Percentiles rank a stretch among this genome's conserved stretches.
Evolutionary conservation across 2,329 filamentous ascomycete species (phyloP).

Genomic region (Fusarium nelsonii): DNA sequence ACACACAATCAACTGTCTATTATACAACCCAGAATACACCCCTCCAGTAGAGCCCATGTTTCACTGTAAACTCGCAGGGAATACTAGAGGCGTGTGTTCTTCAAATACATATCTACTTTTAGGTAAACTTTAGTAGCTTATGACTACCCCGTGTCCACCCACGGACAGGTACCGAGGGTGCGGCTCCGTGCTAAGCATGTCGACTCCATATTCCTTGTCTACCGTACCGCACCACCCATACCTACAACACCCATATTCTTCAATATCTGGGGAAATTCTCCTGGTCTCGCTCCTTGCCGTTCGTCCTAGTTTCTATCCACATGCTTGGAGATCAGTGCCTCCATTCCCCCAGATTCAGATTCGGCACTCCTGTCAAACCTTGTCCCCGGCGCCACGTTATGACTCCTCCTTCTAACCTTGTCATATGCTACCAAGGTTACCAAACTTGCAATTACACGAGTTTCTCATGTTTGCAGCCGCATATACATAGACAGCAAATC

Average conservation of each 20-base stretch:
- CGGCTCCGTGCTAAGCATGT: conserved; percentile 40
- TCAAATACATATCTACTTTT: conserved; percentile 9
- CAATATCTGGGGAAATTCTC: conserved; percentile 29
- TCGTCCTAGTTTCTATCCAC: conserved; percentile 43
- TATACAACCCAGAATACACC: background rate
- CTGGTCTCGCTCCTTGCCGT: conserved; percentile 26
- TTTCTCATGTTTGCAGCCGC: background rate
- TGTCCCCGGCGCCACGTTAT: conserved; percentile 26
- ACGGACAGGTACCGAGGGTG: conserved; percentile 45
- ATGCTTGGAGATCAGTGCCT: conserved; percentile 19
- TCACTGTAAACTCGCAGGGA: conserved; percentile 6
- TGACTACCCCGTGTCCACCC: conserved; percentile 26
- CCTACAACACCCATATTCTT: conserved; percentile 9
- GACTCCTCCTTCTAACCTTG: conserved; percentile 17
- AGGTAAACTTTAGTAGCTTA: conserved; percentile 4
- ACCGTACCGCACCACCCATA: conserved; percentile 9
- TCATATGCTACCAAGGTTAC: background rate
- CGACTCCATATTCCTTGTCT: conserved; percentile 25
- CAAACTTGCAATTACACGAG: conserved; percentile 20
- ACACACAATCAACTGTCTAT: background rate
- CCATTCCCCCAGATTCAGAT: conserved; percentile 42
- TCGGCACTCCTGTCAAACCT: conserved; percentile 16
- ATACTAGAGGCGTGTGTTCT: conserved; percentile 17
- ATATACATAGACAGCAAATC: conserved; percentile 6
- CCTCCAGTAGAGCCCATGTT: conserved; percentile 25